Conservation (phyloP, 441 rosid species). For the Brassica hybrid region DNA sequence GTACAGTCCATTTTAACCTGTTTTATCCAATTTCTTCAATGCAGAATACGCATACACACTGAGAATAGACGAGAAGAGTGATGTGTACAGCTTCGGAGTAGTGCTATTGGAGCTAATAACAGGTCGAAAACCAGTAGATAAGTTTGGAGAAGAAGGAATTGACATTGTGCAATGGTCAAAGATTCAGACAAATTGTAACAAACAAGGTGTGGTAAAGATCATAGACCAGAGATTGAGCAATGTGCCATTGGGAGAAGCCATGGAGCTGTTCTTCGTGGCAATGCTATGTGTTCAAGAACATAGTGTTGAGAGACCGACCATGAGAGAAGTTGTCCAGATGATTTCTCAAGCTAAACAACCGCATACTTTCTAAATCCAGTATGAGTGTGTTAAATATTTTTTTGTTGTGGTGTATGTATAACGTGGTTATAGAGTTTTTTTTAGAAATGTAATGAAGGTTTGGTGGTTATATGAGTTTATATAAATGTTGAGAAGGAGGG, state of each 20-base stretch:
- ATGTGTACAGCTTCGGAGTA: slow-evolving; percentile 89
- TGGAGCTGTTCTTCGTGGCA: slow-evolving; percentile 84
- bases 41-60: slow-evolving; percentile 86
- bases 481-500: neutral
- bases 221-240: slow-evolving; percentile 58
- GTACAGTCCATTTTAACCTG: neutral
- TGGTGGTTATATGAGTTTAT: slow-evolving; percentile 34
- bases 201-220: slow-evolving; percentile 66
- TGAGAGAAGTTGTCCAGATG: slow-evolving; percentile 92
- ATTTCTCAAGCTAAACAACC: slow-evolving; percentile 49
- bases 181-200: slow-evolving; percentile 60
- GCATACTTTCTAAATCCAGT: slow-evolving; percentile 27
- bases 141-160: slow-evolving; percentile 81
- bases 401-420: slow-evolving; percentile 21
- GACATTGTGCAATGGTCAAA: slow-evolving; percentile 91
- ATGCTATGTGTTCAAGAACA: slow-evolving; percentile 86
- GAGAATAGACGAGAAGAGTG: slow-evolving; percentile 88
- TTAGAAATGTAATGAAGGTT: slow-evolving; percentile 35
- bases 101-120: slow-evolving; percentile 76
- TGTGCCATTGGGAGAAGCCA: slow-evolving; percentile 63
- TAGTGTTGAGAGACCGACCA: slow-evolving; percentile 86
- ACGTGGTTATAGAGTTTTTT: slow-evolving; percentile 20
- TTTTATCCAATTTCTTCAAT: neutral
- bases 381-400: slow-evolving; percentile 6
- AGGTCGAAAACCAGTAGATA: slow-evolving; percentile 79